Percentiles rank a stretch among this genome's conserved stretches.
Evolutionary conservation across 495 filamentous ascomycete genomes (phyloP).

Genomic region (Xylaria acuta): DNA sequence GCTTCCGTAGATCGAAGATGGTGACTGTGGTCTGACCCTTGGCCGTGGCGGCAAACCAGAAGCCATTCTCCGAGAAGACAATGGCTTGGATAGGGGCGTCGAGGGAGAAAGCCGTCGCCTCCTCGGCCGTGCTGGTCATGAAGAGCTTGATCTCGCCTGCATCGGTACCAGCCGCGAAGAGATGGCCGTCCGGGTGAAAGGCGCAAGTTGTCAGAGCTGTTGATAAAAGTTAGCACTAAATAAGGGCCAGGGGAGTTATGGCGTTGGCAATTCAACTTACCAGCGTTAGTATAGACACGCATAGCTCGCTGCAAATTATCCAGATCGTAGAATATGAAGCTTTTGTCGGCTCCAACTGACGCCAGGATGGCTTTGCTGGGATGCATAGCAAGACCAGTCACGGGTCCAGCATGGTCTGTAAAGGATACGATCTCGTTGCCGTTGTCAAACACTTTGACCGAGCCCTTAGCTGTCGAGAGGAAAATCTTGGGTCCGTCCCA

Average conservation of each 20-base stretch:
- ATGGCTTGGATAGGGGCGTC: conserved; percentile 72
- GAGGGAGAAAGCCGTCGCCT: conserved; percentile 73
- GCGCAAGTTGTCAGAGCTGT: conserved; percentile 76
- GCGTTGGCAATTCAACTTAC: conserved; percentile 60
- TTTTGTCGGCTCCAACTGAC: conserved; percentile 90
- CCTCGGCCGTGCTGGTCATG: conserved; percentile 74
- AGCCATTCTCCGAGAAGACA: conserved; percentile 96
- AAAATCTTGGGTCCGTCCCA: conserved; percentile 78
- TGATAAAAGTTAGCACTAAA: conserved; percentile 43
- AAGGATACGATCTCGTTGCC: conserved; percentile 70
- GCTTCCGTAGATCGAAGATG: conserved; percentile 90
- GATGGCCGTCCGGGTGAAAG: conserved; percentile 95
- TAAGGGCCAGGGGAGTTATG: not conserved
- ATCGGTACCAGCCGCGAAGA: conserved; percentile 82
- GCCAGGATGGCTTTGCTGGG: conserved; percentile 84
- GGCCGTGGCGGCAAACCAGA: conserved; percentile 82
- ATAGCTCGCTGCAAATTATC: conserved; percentile 66
- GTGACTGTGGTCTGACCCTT: conserved; percentile 76
- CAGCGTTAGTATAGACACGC: conserved; percentile 80
- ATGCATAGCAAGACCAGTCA: conserved; percentile 78
- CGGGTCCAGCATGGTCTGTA: conserved; percentile 78
- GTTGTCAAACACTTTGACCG: conserved; percentile 77
- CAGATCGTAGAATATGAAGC: conserved; percentile 89
- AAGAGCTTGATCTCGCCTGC: conserved; percentile 84
- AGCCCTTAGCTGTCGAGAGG: conserved; percentile 75